Percentiles rank a stretch among this genome's conserved stretches.
phyloP scores from a whole-genome alignment of 805 yeast species.

The Saccharomycopsis javanensis region DNA sequence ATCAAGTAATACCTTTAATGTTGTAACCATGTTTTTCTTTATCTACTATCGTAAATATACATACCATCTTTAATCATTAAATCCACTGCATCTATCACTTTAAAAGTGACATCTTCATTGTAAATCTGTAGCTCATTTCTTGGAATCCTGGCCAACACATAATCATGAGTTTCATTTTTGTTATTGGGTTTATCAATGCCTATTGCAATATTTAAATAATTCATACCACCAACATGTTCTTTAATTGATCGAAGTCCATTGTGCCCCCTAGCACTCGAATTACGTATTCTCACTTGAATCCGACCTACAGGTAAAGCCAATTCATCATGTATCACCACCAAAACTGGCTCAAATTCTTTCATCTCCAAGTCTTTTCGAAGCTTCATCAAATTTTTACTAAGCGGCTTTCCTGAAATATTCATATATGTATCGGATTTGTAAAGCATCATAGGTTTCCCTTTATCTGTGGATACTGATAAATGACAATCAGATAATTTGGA shows the following conservation, averaged over 20 bases:
- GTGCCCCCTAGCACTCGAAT: slow-evolving; percentile 71
- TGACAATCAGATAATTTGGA: not conserved
- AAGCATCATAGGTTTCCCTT: slow-evolving; percentile 1
- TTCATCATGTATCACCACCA: slow-evolving; percentile 70
- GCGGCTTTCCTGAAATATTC: slow-evolving; percentile 14
- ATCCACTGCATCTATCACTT: not conserved
- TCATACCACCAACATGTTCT: slow-evolving; percentile 32
- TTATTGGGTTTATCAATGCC: slow-evolving; percentile 72
- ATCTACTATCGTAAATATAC: not conserved
- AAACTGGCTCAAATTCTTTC: slow-evolving; percentile 11
- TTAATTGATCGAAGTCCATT: slow-evolving; percentile 67
- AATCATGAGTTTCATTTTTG: slow-evolving; percentile 30
- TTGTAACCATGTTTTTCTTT: not conserved
- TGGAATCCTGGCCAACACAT: slow-evolving; percentile 51
- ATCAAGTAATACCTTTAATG: not conserved
- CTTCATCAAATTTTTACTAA: slow-evolving; percentile 5
- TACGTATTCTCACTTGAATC: slow-evolving; percentile 49
- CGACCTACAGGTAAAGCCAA: slow-evolving; percentile 57
- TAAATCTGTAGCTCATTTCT: slow-evolving; percentile 31
- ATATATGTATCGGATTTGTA: slow-evolving; percentile 12
- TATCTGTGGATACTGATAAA: not conserved
- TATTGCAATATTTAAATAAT: slow-evolving; percentile 53
- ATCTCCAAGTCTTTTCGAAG: not conserved
- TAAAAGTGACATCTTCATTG: not conserved
- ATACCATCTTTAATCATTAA: not conserved